Base-by-base conservation (phyloP, 2,329 filamentous ascomycete species). In the Xylaria sp. region DNA sequence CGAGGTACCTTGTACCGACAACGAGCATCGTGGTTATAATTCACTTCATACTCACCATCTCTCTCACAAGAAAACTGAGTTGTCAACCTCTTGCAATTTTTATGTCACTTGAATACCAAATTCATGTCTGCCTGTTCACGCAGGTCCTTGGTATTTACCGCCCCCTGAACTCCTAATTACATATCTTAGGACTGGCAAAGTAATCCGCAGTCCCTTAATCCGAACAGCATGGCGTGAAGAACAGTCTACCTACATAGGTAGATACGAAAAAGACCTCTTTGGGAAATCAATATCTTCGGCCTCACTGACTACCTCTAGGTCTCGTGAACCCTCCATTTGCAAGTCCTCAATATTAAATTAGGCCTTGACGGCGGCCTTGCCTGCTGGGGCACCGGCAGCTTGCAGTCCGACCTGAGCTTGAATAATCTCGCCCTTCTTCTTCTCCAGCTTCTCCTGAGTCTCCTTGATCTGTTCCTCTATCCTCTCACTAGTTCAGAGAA, bases 381-480 rank as follows among this genome's bases (percentile, higher is more conserved):
- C 69, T 18, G 70, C 70, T 10, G 71, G 74, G 11, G 67, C 66
- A 35, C 65, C 68, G 11, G 68, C 70, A n/a, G 76, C 76, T 66
- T 84, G 81, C 3, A 79, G 77, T 42, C 75, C 75, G 9, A 79
- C 72, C 68, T 85, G 83, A 7, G 78, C 67, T 67, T 83, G 80
- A 52, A 86, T 83, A 62, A 86, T 85, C 68, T 85, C 81, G 30
- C 73, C 74, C 74, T 83, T 84, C 74, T 84, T 83, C 71, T 77
- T 81, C 68, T 85, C 82, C 18, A 83, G 74, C 72, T 82, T 84
- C 6, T 74, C 76, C 68, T 85, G 81, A 1, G 75, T 74, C 55
- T 84, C 82, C 66, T 79, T 80, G 67, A 86, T 84, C 66, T 80
- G 78, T 2, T 63, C 70, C 61, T 86, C 83, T 52, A 68, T 70